A percentile compares a stretch with the other conserved stretches of the same genome.
Evolutionary conservation across 1,284 basidiomycete species (phyloP).

Genomic region (Chalciporus sp.): DNA sequence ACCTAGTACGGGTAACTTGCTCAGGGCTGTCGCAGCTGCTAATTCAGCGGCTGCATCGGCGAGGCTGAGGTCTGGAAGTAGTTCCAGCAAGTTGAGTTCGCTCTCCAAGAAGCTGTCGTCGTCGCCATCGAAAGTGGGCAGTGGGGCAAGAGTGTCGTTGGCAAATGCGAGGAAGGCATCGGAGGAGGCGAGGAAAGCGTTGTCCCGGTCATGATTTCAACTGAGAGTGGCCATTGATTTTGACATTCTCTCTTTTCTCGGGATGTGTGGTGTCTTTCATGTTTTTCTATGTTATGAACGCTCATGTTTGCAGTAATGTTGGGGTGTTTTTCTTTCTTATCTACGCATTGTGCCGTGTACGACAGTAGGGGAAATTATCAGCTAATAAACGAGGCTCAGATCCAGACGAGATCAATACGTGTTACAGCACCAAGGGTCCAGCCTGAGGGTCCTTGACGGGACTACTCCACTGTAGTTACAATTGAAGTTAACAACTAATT

Average conservation of each 20-base stretch:
- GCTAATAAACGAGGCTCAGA: background rate
- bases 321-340: slow-evolving; percentile 1
- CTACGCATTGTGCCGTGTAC: slow-evolving; percentile 3
- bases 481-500: too few relatives aligned
- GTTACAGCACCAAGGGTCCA: too few relatives aligned
- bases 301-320: slow-evolving; percentile 14
- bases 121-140: background rate
- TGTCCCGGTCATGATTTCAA: slow-evolving; percentile 41
- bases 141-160: slow-evolving; percentile 29
- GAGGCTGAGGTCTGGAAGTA: slow-evolving; percentile 22
- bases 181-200: slow-evolving; percentile 54
- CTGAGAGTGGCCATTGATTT: background rate
- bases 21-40: slow-evolving; percentile 65
- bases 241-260: background rate
- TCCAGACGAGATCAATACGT: too few relatives aligned
- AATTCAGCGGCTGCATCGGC: slow-evolving; percentile 47
- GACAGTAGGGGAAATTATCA: background rate
- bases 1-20: slow-evolving; percentile 51
- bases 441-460: too few relatives aligned
- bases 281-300: slow-evolving; percentile 8
- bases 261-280: background rate
- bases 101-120: slow-evolving; percentile 14
- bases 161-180: slow-evolving; percentile 48
- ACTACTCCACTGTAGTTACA: too few relatives aligned
- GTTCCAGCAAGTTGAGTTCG: slow-evolving; percentile 9